Percentiles rank a stretch among this genome's conserved stretches.
Conservation (phyloP, 805 yeast species). For the Starmerella potacharoeniae region DNA sequence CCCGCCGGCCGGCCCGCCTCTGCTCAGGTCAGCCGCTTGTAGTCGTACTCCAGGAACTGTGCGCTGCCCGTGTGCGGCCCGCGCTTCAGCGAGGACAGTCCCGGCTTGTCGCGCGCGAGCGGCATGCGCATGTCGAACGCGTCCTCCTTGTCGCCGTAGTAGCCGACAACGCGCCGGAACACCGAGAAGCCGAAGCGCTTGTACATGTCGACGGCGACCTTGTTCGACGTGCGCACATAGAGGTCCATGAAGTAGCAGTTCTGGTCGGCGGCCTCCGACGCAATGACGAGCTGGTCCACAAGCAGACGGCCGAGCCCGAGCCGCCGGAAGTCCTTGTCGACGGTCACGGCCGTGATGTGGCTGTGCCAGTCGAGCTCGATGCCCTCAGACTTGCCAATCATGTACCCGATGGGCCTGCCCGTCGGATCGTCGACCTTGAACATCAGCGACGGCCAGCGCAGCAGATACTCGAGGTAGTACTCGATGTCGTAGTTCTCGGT, state of each 20-base stretch:
- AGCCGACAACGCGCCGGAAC: conserved; percentile 77
- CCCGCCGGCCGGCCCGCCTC: background rate
- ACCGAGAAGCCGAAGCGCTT: conserved; percentile 78
- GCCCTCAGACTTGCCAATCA: conserved; percentile 98
- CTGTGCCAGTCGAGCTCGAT: conserved; percentile 79
- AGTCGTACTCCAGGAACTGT: conserved; percentile 18
- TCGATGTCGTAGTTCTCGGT: conserved; percentile 84
- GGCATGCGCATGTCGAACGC: conserved; percentile 51
- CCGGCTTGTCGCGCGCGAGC: conserved; percentile 27
- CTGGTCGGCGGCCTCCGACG: conserved; percentile 68
- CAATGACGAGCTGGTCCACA: conserved; percentile 59
- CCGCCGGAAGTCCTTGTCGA: conserved; percentile 69
- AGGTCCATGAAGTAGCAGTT: conserved; percentile 78
- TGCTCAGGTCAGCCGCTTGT: conserved; percentile 14
- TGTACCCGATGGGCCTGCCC: conserved; percentile 29
- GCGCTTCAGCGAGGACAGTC: conserved; percentile 22
- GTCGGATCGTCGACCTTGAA: conserved; percentile 52
- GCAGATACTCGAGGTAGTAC: conserved; percentile 73
- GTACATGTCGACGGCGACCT: conserved; percentile 67
- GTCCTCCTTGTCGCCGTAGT: conserved; percentile 72
- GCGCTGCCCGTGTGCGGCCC: conserved; percentile 25
- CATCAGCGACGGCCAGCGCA: conserved; percentile 79
- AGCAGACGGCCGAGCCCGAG: conserved; percentile 74
- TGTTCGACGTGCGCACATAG: conserved; percentile 80
- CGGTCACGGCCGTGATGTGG: conserved; percentile 92